These are phyloP conservation scores for Maudiozyma humilis DNA, from an alignment of 1,139 yeast species.

Conservation along the genomic window DNA sequence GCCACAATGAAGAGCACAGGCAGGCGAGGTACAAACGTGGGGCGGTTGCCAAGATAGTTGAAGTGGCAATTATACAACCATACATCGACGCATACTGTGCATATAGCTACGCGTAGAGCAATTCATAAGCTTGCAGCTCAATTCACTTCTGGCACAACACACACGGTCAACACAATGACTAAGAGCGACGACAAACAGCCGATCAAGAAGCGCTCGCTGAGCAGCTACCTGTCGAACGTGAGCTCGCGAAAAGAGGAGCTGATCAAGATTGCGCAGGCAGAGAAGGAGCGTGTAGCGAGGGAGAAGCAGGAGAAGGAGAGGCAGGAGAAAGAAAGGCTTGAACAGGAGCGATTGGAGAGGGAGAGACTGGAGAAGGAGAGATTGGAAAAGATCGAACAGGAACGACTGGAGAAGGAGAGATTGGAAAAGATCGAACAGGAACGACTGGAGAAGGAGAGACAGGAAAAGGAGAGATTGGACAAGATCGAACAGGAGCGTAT, in stretches of 20 bases:
- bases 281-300: conserved; percentile 6
- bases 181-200: conserved; percentile 5
- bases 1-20: too few relatives aligned
- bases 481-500: background rate
- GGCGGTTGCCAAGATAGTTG: too few relatives aligned
- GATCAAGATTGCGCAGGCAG: conserved; percentile 16
- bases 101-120: too few relatives aligned
- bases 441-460: background rate
- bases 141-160: too few relatives aligned
- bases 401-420: conserved; percentile 2
- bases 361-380: conserved; percentile 4
- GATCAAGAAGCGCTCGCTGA: conserved; percentile 28
- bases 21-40: too few relatives aligned
- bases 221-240: conserved; percentile 32
- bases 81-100: too few relatives aligned
- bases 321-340: conserved; percentile 2
- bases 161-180: background rate
- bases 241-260: conserved; percentile 27
- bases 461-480: conserved; percentile 1
- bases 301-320: conserved; percentile 5
- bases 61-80: too few relatives aligned
- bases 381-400: background rate
- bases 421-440: conserved; percentile 1
- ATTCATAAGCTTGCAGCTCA: too few relatives aligned
- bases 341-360: conserved; percentile 2